A percentile compares a stretch with the other conserved stretches of the same genome.
These are phyloP conservation scores for Scedosporium apiospermum DNA, from an alignment of 2,329 filamentous ascomycete species.

Conservation along the genomic window DNA sequence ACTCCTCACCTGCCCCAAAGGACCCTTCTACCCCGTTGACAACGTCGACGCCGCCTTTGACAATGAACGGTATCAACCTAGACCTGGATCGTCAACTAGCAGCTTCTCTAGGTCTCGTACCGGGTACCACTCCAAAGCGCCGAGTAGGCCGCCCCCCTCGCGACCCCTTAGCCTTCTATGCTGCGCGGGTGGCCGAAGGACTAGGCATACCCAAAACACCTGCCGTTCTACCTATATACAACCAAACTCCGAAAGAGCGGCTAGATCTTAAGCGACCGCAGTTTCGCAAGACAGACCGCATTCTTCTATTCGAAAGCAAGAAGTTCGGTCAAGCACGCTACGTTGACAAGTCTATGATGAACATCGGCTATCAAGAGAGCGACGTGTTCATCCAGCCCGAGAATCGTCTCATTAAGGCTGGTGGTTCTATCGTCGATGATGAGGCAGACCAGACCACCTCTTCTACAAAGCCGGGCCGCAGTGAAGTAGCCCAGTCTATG, in stretches of 20 bases:
- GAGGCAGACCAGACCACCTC: conserved; percentile 36
- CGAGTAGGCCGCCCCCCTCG: conserved; percentile 37
- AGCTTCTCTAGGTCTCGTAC: conserved; percentile 6
- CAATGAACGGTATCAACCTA: conserved; percentile 5
- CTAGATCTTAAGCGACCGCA: conserved; percentile 69
- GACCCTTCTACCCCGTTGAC: conserved; percentile 36
- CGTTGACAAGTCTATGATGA: conserved; percentile 93
- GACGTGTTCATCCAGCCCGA: conserved; percentile 78
- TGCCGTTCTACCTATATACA: conserved; percentile 65
- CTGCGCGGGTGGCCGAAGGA: conserved; percentile 23
- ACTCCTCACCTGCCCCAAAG: conserved; percentile 28
- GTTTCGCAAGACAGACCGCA: conserved; percentile 69
- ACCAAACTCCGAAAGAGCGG: conserved; percentile 71
- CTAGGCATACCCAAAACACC: conserved; percentile 42
- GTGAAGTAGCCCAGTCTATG: neutral
- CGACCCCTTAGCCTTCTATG: conserved; percentile 44
- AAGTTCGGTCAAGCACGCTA: conserved; percentile 79
- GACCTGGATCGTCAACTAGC: conserved; percentile 10
- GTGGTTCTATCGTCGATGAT: conserved; percentile 49
- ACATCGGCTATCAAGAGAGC: conserved; percentile 90
- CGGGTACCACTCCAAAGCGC: conserved; percentile 30
- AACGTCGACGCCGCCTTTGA: conserved; percentile 15
- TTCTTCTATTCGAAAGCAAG: conserved; percentile 74
- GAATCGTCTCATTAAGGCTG: conserved; percentile 57
- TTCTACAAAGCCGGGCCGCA: conserved; percentile 16